Conservation (phyloP, 75 land plant genomes). For the Cupressus sempervirens region DNA sequence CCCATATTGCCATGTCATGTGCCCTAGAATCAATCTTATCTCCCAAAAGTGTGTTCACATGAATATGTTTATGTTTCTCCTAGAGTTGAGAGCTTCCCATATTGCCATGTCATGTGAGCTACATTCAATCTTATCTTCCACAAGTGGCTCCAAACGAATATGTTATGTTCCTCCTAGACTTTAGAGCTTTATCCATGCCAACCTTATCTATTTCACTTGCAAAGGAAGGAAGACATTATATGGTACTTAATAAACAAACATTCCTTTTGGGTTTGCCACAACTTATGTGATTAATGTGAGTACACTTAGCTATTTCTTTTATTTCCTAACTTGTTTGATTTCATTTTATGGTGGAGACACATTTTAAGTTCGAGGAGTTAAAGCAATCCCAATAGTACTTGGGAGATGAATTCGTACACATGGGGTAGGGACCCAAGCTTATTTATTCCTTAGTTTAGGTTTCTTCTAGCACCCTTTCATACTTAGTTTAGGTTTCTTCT, state of each 20-base stretch:
- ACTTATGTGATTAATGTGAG: too few relatives aligned
- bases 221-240: not conserved
- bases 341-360: too few relatives aligned
- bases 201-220: not conserved
- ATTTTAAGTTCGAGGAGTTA: too few relatives aligned
- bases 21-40: not conserved
- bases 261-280: not conserved
- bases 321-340: too few relatives aligned
- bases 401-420: too few relatives aligned
- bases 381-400: too few relatives aligned
- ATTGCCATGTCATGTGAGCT: not conserved
- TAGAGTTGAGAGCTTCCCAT: not conserved
- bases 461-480: too few relatives aligned
- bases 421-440: too few relatives aligned
- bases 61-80: not conserved
- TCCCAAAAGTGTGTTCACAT: not conserved
- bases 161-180: not conserved
- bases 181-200: not conserved
- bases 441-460: too few relatives aligned
- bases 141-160: not conserved
- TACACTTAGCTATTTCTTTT: too few relatives aligned
- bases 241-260: not conserved
- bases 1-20: not conserved
- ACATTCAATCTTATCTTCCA: not conserved
- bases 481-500: too few relatives aligned